phyloP scores from a whole-genome alignment of 2,329 filamentous ascomycete genomes.

The Cladosporium oxysporum region DNA sequence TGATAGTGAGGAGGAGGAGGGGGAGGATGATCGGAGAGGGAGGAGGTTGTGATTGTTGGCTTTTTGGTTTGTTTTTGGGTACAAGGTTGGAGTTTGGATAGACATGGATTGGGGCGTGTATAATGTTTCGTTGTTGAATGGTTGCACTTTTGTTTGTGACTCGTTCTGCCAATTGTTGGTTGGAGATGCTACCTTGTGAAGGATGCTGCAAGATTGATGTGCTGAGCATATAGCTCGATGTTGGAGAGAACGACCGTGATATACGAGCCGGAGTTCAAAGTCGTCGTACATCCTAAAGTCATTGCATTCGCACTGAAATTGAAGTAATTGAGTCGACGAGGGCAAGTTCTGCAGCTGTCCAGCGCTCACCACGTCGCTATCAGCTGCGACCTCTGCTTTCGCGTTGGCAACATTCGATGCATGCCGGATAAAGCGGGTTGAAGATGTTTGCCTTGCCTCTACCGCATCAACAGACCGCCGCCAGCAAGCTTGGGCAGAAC shows the following conservation, averaged over 20 bases:
- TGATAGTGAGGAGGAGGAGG: constrained; percentile 68
- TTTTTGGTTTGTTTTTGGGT: background rate
- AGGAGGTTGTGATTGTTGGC: background rate
- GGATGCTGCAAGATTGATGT: background rate
- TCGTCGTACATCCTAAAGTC: background rate
- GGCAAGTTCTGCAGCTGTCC: background rate
- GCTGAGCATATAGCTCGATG: background rate
- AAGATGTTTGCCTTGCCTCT: background rate
- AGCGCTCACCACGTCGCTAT: background rate
- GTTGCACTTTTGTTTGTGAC: background rate
- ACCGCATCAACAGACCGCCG: background rate
- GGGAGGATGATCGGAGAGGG: constrained; percentile 23
- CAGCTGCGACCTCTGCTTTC: background rate
- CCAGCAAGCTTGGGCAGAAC: constrained; percentile 7
- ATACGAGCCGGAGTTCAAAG: background rate
- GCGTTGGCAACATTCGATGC: background rate
- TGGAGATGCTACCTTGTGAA: background rate
- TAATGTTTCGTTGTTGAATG: background rate
- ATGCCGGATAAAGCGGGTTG: background rate
- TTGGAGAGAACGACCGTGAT: background rate
- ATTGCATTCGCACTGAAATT: background rate
- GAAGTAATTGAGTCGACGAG: background rate
- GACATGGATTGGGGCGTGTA: background rate
- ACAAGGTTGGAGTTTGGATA: background rate
- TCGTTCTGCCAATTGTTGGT: background rate